Percentiles rank a stretch among this genome's conserved stretches.
Evolutionary conservation across 2,329 filamentous ascomycete species (phyloP).

Genomic region (Ophiosphaerella korrae): DNA sequence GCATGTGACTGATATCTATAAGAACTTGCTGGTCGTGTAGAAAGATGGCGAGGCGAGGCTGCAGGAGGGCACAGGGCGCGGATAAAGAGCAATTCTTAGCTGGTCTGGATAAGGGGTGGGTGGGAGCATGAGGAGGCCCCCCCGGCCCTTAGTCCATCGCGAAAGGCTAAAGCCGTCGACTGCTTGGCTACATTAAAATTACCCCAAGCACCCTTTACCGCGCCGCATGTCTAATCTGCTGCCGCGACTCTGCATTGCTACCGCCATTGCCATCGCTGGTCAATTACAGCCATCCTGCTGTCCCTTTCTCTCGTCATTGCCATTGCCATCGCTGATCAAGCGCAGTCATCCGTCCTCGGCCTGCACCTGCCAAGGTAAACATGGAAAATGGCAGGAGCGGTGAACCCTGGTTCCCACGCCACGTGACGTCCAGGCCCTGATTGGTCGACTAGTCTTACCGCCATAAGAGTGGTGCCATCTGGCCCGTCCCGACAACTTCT

Average conservation of each 20-base stretch:
- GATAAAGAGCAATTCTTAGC: not conserved
- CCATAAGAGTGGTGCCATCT: no score
- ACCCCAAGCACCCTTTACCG: constrained; percentile 15
- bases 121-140: constrained; percentile 27
- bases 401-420: no score
- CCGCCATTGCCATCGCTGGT: not conserved
- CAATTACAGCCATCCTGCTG: not conserved
- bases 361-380: no score
- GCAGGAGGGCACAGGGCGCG: constrained; percentile 1
- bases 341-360: no score
- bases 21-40: not conserved
- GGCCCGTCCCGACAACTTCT: no score
- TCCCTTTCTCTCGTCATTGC: no score
- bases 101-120: not conserved
- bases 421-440: no score
- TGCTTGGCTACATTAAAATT: constrained; percentile 14
- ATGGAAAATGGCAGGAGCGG: no score
- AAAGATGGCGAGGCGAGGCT: not conserved
- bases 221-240: not conserved
- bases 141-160: constrained; percentile 11
- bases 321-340: not conserved
- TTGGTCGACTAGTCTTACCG: no score
- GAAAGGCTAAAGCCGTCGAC: constrained; percentile 14
- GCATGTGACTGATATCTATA: constrained; percentile 1
- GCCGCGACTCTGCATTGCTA: not conserved